Percentiles rank a stretch among this genome's conserved stretches.
Conservation (phyloP, 1,139 yeast genomes). For the Protomyces inouyei region DNA sequence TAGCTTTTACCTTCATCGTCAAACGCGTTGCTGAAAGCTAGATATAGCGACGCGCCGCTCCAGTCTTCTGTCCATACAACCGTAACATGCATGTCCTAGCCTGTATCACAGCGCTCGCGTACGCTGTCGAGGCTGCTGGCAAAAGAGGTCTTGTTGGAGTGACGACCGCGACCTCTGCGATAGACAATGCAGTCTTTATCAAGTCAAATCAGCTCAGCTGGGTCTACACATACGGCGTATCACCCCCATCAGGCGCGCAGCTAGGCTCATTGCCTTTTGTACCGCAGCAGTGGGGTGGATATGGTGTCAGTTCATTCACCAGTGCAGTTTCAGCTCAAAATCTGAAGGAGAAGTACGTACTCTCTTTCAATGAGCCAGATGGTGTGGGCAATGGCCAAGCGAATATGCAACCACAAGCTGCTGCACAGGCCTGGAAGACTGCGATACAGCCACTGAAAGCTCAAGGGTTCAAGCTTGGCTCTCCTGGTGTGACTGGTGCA, state of each 20-base stretch:
- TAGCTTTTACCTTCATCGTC: background rate
- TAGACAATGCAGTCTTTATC: constrained; percentile 10
- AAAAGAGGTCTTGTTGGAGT: constrained; percentile 22
- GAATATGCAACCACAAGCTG: constrained; percentile 12
- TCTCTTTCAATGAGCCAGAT: constrained; percentile 25
- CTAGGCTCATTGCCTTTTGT: constrained; percentile 12
- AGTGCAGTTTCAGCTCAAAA: constrained; percentile 2
- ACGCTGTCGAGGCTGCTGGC: constrained; percentile 2
- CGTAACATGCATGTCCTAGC: background rate
- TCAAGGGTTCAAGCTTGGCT: constrained; percentile 17
- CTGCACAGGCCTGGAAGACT: constrained; percentile 19
- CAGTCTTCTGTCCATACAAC: background rate
- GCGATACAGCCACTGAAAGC: constrained; percentile 19
- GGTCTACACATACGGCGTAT: constrained; percentile 21
- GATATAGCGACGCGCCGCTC: no score
- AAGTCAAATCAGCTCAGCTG: constrained; percentile 16
- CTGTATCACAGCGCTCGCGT: background rate
- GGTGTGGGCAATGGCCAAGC: constrained; percentile 13
- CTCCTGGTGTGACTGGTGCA: constrained; percentile 24
- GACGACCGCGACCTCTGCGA: constrained; percentile 5
- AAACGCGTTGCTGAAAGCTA: background rate
- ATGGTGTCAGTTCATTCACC: constrained; percentile 4
- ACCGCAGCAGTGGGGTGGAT: constrained; percentile 23
- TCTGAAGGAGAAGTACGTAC: constrained; percentile 7
- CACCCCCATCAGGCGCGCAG: constrained; percentile 12